These are phyloP conservation scores for Zygotorulaspora chibaensis DNA, from an alignment of 805 yeast genomes.

Conservation along the genomic window DNA sequence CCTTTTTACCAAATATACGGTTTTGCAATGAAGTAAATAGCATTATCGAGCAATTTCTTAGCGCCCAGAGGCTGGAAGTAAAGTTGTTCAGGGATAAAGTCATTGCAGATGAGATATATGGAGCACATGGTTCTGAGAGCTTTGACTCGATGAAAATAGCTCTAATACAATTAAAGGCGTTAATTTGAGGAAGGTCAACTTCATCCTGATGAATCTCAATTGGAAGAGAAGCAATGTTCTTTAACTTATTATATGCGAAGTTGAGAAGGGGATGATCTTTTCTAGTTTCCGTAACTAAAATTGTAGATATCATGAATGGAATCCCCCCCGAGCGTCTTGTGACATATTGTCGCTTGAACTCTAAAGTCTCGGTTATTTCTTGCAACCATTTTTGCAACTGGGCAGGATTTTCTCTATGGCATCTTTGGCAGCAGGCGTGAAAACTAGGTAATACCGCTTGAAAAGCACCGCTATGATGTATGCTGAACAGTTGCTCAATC, in stretches of 20 bases:
- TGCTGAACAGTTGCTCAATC: conserved; percentile 61
- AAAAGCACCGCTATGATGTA: conserved; percentile 89
- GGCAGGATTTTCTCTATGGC: conserved; percentile 38
- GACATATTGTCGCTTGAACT: conserved; percentile 59
- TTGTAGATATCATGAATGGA: conserved; percentile 73
- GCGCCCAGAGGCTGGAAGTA: conserved; percentile 70
- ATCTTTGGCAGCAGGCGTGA: conserved; percentile 57
- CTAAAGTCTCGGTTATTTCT: conserved; percentile 49
- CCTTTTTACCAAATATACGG: conserved; percentile 63
- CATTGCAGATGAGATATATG: conserved; percentile 54
- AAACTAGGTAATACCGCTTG: conserved; percentile 84
- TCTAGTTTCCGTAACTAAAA: conserved; percentile 49
- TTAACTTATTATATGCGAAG: conserved; percentile 48
- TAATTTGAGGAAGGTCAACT: conserved; percentile 84
- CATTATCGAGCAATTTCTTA: conserved; percentile 92
- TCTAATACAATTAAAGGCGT: conserved; percentile 82
- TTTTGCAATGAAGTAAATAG: conserved; percentile 80
- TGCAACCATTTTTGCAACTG: conserved; percentile 57
- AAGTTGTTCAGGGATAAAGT: conserved; percentile 59
- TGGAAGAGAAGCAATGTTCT: conserved; percentile 52
- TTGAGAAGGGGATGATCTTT: conserved; percentile 40
- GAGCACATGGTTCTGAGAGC: conserved; percentile 49
- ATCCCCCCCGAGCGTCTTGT: conserved; percentile 92
- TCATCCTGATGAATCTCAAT: conserved; percentile 46
- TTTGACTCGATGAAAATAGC: conserved; percentile 69